Evolutionary conservation across 306 rosid genomes (phyloP).

Genomic region (peach (Prunus persica)): DNA sequence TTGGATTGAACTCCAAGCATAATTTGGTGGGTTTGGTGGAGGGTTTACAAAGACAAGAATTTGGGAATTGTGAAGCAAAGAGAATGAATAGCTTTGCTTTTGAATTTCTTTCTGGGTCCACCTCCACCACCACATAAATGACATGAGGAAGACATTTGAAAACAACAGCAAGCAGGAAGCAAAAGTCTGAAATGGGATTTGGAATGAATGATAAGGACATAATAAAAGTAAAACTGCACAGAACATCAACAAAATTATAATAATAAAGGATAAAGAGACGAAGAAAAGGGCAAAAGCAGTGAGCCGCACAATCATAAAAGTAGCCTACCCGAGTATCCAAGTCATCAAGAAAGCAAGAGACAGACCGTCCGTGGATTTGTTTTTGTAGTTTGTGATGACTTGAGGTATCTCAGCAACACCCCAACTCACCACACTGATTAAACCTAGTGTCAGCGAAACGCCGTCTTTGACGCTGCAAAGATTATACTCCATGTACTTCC

Average conservation of each 20-base stretch:
- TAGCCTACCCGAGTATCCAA: constrained; percentile 71
- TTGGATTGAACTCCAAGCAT: background rate
- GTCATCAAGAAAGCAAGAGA: constrained; percentile 69
- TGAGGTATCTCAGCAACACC: constrained; percentile 87
- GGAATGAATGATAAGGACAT: too few relatives aligned
- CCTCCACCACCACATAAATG: too few relatives aligned
- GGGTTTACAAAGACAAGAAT: too few relatives aligned
- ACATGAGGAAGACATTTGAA: too few relatives aligned
- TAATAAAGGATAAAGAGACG: background rate
- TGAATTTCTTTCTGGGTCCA: too few relatives aligned
- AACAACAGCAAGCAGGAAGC: too few relatives aligned
- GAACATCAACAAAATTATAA: too few relatives aligned
- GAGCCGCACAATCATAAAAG: background rate
- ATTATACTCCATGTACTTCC: constrained; percentile 30
- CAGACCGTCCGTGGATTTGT: constrained; percentile 73
- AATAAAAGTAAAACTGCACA: too few relatives aligned
- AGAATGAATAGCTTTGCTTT: too few relatives aligned
- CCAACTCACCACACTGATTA: constrained; percentile 66
- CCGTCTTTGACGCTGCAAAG: constrained; percentile 45
- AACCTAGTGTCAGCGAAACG: constrained; percentile 57
- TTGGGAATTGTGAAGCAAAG: too few relatives aligned
- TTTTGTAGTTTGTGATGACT: constrained; percentile 55
- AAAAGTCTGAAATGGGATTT: too few relatives aligned
- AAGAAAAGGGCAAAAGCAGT: background rate
- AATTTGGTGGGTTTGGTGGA: too few relatives aligned